Base-by-base conservation (phyloP, 2,329 filamentous ascomycete genomes). In the Fusarium proliferatum region DNA sequence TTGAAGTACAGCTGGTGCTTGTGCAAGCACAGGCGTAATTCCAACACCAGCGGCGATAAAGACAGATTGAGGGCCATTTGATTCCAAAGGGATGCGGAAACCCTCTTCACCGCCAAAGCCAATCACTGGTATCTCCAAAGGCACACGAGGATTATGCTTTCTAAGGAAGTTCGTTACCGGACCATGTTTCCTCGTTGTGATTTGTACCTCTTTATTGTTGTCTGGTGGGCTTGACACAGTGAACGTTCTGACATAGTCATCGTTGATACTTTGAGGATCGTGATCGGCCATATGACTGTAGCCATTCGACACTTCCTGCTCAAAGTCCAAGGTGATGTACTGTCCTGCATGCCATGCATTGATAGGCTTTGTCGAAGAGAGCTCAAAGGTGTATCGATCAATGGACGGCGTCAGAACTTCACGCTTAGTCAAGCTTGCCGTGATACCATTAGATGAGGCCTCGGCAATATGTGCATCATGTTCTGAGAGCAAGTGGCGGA, bases 211-310 rank as follows among this genome's bases (percentile, higher is more conserved):
- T 63, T 74, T 80, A 1, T 49, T 57, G 53, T 72, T 80, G 58
- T 58, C 71, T 0, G 91, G 89, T 3, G 84, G 81, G 5, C 88
- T 93, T 3, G 92, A 93, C 1, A 97, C 87, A 4, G 94, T 97
- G 78, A 97, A 97, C 0, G 94, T 97, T 34, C 94, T 86, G 9
- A 96, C 85, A 70, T 90, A 95, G 79, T 97, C 94, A 79, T 97
- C 94, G 76, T 97, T 97, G 21, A 97, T 80, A 75, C 90, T 93
- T 72, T 87, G 87, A 9, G 94, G 94, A 73, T 97, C 94, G 64
- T 93, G 90, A 71, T 97, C 91, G 6, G 90, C 86, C 94, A 97
- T 97, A 79, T 97, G 95, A 55, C 87, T 89, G 81, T 94, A 97
- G 2, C 94, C 94, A 16, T 86, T 81, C 71, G 93, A 90, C 3